Percentiles rank a stretch among this genome's conserved stretches.
These are phyloP conservation scores for Antarctomyces pellizariae DNA, from an alignment of 495 filamentous ascomycete genomes.

Conservation along the genomic window DNA sequence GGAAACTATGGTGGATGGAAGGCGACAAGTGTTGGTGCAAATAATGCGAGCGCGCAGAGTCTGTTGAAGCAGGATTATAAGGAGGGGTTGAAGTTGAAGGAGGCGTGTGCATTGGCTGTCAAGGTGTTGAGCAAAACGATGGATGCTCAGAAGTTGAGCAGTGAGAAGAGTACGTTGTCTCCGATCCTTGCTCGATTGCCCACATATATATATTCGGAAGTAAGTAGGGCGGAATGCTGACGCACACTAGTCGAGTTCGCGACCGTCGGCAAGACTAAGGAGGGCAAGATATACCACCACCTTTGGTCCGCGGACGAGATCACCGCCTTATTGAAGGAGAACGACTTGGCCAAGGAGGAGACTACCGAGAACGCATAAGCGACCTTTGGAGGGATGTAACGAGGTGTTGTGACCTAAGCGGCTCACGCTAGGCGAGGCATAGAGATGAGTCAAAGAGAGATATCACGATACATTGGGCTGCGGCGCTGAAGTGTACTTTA, in stretches of 20 bases:
- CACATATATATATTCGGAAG: neutral
- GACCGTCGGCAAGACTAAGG: constrained; percentile 84
- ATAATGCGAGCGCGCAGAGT: constrained; percentile 94
- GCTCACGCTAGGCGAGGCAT: no score
- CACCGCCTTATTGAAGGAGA: constrained; percentile 76
- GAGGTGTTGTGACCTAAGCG: no score
- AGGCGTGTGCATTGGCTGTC: constrained; percentile 90
- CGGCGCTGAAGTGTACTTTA: no score
- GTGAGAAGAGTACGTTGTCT: constrained; percentile 70
- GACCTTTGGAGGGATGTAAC: neutral
- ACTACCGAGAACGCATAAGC: constrained; percentile 31
- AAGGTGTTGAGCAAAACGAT: constrained; percentile 99
- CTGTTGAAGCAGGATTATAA: constrained; percentile 98
- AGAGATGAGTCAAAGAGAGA: no score
- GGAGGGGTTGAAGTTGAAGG: constrained; percentile 85
- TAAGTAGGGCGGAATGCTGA: constrained; percentile 6
- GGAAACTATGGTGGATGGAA: constrained; percentile 99
- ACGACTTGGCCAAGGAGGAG: constrained; percentile 78
- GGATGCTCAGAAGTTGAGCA: constrained; percentile 96
- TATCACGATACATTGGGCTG: no score
- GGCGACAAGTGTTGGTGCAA: constrained; percentile 89
- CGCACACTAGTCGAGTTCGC: constrained; percentile 69
- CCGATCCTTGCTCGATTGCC: neutral
- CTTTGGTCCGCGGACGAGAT: constrained; percentile 97
- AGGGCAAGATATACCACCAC: constrained; percentile 91